A percentile compares a stretch with the other conserved stretches of the same genome.
phyloP scores from a whole-genome alignment of 1,139 yeast species.

The Geotrichum aggregatum region DNA sequence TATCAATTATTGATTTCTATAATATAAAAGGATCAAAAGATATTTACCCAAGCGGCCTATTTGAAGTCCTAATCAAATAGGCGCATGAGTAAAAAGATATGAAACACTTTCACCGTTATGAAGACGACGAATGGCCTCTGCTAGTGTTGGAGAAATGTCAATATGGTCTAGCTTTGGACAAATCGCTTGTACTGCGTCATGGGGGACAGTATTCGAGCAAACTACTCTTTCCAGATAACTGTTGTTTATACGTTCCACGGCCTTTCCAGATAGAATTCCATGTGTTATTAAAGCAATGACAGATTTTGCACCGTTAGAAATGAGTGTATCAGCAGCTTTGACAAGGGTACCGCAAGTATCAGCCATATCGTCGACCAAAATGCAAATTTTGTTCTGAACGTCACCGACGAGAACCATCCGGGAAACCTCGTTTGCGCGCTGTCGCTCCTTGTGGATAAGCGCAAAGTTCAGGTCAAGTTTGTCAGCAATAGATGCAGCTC shows the following conservation, averaged over 20 bases:
- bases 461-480: constrained; percentile 88
- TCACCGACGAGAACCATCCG: constrained; percentile 96
- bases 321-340: constrained; percentile 86
- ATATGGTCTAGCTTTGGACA: constrained; percentile 78
- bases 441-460: constrained; percentile 92
- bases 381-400: constrained; percentile 77
- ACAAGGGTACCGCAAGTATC: constrained; percentile 96
- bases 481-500: constrained; percentile 94
- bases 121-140: constrained; percentile 89
- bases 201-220: constrained; percentile 92
- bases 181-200: constrained; percentile 59
- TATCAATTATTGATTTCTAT: not conserved
- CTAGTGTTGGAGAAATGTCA: constrained; percentile 74
- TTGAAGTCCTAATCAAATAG: constrained; percentile 39
- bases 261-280: constrained; percentile 85
- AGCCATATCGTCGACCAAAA: constrained; percentile 96
- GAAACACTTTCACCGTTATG: constrained; percentile 97
- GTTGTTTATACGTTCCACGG: constrained; percentile 71
- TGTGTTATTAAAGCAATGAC: constrained; percentile 95
- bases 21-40: too few relatives aligned
- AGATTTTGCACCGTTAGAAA: constrained; percentile 71
- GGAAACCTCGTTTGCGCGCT: constrained; percentile 86
- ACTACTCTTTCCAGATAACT: constrained; percentile 75
- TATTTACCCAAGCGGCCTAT: too few relatives aligned
- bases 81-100: constrained; percentile 78